Evolutionary conservation across 768 basidiomycete genomes (phyloP).

Genomic region (Trametes sanguinea): DNA sequence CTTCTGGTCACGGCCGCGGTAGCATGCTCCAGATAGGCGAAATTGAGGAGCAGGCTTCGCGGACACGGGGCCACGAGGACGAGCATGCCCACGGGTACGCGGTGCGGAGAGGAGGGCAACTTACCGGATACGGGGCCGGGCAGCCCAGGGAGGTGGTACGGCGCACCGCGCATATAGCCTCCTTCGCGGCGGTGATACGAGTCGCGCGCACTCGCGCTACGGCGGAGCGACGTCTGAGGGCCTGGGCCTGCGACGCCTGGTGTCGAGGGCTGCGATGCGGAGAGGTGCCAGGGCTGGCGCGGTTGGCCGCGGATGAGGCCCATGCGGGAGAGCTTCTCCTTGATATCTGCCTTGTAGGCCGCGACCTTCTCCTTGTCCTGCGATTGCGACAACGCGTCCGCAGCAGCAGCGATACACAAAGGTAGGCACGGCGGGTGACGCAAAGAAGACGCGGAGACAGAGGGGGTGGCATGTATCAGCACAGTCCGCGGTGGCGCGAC

Average conservation of each 20-base stretch:
- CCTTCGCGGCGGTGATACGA: conserved; percentile 7
- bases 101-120: conserved; percentile 5
- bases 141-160: conserved; percentile 15
- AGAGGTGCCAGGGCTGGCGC: conserved; percentile 37
- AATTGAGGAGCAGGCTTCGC: conserved; percentile 11
- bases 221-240: conserved; percentile 18
- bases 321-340: conserved; percentile 72
- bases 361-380: conserved; percentile 85
- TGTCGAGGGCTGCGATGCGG: conserved; percentile 12
- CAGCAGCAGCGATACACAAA: conserved; percentile 7
- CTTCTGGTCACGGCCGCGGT: conserved; percentile 1
- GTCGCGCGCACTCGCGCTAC: conserved; percentile 19
- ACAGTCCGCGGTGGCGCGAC: conserved; percentile 19
- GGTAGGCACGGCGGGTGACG: conserved; percentile 1
- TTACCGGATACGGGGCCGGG: conserved; percentile 19
- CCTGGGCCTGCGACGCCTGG: conserved; percentile 27
- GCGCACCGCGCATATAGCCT: conserved; percentile 9
- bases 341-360: conserved; percentile 81
- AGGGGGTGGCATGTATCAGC: conserved; percentile 11
- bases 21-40: conserved; percentile 12
- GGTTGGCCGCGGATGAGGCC: conserved; percentile 85
- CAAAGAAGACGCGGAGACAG: conserved; percentile 4
- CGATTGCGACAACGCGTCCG: conserved; percentile 18
- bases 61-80: conserved; percentile 14
- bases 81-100: conserved; percentile 5